phyloP scores from a whole-genome alignment of 2,329 filamentous ascomycete genomes.

The Didymella sp. region DNA sequence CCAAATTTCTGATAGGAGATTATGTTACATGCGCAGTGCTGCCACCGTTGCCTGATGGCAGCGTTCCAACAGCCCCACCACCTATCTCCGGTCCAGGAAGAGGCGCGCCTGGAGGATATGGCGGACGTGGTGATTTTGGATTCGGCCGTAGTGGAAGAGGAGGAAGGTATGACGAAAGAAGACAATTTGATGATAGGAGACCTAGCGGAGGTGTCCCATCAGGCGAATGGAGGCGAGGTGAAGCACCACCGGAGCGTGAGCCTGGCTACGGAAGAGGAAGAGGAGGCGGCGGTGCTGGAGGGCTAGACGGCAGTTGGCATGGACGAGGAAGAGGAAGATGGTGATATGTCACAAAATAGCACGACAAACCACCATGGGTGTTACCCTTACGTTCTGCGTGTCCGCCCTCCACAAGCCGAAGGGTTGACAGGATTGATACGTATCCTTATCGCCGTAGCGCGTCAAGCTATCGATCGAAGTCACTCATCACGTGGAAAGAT shows the following conservation, averaged over 20 bases:
- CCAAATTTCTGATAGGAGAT: slow-evolving; percentile 86
- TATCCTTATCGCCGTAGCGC: background rate
- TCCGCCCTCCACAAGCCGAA: background rate
- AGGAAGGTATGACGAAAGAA: slow-evolving; percentile 42
- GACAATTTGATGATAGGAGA: slow-evolving; percentile 42
- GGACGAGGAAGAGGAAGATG: slow-evolving; percentile 47
- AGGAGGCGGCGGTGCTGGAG: slow-evolving; percentile 47
- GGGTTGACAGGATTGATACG: too few relatives aligned
- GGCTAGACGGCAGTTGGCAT: slow-evolving; percentile 31
- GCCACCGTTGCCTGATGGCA: slow-evolving; percentile 75
- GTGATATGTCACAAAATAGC: slow-evolving; percentile 24
- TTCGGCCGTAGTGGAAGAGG: slow-evolving; percentile 50
- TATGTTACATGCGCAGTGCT: slow-evolving; percentile 84
- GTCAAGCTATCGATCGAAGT: background rate
- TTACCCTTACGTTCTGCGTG: background rate
- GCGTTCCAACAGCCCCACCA: slow-evolving; percentile 68
- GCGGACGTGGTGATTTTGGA: slow-evolving; percentile 43
- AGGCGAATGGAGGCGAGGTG: slow-evolving; percentile 73
- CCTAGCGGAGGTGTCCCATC: slow-evolving; percentile 55
- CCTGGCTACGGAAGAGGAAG: slow-evolving; percentile 35
- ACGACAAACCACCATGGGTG: background rate
- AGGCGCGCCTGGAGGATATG: slow-evolving; percentile 41
- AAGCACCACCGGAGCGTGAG: slow-evolving; percentile 63
- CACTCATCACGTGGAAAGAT: background rate
- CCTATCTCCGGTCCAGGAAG: slow-evolving; percentile 49